Base-by-base conservation (phyloP, 2,329 filamentous ascomycete species). In the Fusarium brevicatenulatum region DNA sequence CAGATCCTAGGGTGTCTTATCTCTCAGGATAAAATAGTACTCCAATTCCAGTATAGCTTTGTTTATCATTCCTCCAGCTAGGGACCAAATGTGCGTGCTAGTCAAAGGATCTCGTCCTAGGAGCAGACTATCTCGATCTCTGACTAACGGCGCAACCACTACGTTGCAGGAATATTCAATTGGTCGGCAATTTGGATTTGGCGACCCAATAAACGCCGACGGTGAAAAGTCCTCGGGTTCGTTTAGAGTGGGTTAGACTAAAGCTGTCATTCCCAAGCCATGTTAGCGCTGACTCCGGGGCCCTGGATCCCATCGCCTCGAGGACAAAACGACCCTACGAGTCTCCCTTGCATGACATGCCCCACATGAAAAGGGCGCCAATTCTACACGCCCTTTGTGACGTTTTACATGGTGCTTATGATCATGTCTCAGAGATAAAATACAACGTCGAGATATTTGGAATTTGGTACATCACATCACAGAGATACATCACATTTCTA, bases 341-440 rank as follows among this genome's bases (percentile, higher is more conserved):
- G 21, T 5, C 32, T 43, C 44, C 62, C 63, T 61, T 66, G 50
- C 36, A 65, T 55, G 53, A 36, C 53, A 46, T 25, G 10, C 63
- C 16, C 64, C 64, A 67, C 64, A 39, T 16, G 11, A 3, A 36
- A 66, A 67, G 64, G 64, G 64, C 64, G 64, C 30, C 23, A 28
- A 13, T 13, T 12, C 10, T 54, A 9, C 44, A 44, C 44, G 39
- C 32, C 57, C 62, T 39, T 34, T 34, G 2, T 56, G 15, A 28
- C 7, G 15, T 28, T 40, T n/a, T 40, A 28, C 50, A 25, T 36
- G 0, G 21, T 34, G 30, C 23, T 53, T 16, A 54, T 52, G 30
- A 6, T 52, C 8, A 53, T 53, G 50, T 54, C 50, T 54, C 32
- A 16, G 4, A 39, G 23, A 37, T 39, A 39, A 28, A 54, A n/a